Evolutionary conservation across 306 rosid genomes (phyloP).

Genomic region (Vicia faba): DNA sequence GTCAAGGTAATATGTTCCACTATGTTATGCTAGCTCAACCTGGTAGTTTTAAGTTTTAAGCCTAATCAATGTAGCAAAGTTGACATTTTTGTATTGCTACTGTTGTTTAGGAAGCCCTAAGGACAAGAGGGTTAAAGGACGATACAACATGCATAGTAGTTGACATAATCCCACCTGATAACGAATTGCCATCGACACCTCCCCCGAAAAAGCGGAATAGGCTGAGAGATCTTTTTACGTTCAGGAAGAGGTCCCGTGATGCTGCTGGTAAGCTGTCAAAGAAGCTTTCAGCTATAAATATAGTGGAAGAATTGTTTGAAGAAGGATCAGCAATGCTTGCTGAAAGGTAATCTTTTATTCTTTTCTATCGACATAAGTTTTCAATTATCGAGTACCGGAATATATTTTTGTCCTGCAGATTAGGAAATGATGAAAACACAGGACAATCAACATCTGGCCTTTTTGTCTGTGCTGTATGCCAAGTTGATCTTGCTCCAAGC

Average conservation of each 20-base stretch:
- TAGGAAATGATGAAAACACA: slow-evolving; percentile 70
- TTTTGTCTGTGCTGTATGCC: slow-evolving; percentile 88
- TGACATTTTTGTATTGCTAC: slow-evolving; percentile 21
- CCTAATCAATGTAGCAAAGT: slow-evolving; percentile 20
- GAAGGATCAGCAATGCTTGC: slow-evolving; percentile 99
- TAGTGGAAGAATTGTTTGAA: slow-evolving; percentile 92
- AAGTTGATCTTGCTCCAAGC: slow-evolving; percentile 86
- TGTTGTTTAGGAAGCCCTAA: slow-evolving; percentile 67
- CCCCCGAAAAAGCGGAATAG: slow-evolving; percentile 70
- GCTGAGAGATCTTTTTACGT: slow-evolving; percentile 56
- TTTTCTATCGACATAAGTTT: too few species aligned
- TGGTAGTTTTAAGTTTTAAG: slow-evolving; percentile 24
- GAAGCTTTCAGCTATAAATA: slow-evolving; percentile 78
- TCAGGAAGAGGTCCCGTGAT: slow-evolving; percentile 63
- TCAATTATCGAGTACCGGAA: too few species aligned
- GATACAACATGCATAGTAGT: slow-evolving; percentile 94
- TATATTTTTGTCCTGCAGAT: slow-evolving; percentile 66
- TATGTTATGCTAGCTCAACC: background rate
- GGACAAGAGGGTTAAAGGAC: slow-evolving; percentile 87
- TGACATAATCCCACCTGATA: slow-evolving; percentile 86
- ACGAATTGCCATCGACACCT: slow-evolving; percentile 51
- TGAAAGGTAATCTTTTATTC: slow-evolving; percentile 64
- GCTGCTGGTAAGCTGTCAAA: slow-evolving; percentile 68
- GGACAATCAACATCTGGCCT: slow-evolving; percentile 78
- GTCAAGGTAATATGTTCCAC: slow-evolving; percentile 67